Evolutionary conservation across 2,329 filamentous ascomycete genomes (phyloP).

Genomic region (Cytospora leucostoma): DNA sequence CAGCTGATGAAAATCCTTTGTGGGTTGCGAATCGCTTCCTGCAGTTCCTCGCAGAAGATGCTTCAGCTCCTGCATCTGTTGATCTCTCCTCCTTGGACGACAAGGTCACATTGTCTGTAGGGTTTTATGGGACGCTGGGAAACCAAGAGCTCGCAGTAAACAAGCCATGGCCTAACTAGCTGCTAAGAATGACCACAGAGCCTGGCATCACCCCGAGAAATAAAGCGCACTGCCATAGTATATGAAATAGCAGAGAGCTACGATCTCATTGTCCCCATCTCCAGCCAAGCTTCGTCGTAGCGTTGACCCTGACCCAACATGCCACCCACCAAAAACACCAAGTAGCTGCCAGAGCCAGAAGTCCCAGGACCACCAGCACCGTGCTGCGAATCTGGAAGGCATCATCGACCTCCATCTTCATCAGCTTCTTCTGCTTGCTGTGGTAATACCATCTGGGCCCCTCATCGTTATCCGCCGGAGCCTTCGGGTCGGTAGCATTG

Average conservation of each 20-base stretch:
- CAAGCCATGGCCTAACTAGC: slow-evolving; percentile 4
- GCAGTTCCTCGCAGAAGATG: slow-evolving; percentile 30
- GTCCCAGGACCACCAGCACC: slow-evolving; percentile 53
- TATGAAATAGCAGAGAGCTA: not conserved
- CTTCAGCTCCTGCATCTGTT: slow-evolving; percentile 26
- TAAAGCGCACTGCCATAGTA: not conserved
- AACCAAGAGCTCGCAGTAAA: slow-evolving; percentile 23
- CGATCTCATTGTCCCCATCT: not conserved
- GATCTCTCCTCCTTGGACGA: slow-evolving; percentile 31
- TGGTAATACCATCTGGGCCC: slow-evolving; percentile 50
- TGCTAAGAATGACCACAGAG: not conserved
- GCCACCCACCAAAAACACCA: slow-evolving; percentile 36
- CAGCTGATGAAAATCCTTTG: slow-evolving; percentile 34
- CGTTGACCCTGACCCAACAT: slow-evolving; percentile 26
- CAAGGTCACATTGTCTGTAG: slow-evolving; percentile 31
- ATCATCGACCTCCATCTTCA: slow-evolving; percentile 63
- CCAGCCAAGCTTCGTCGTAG: slow-evolving; percentile 10
- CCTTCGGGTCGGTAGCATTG: slow-evolving; percentile 13
- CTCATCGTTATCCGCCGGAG: slow-evolving; percentile 28
- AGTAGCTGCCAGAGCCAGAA: slow-evolving; percentile 36
- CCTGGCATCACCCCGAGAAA: not conserved
- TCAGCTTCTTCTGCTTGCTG: slow-evolving; percentile 60
- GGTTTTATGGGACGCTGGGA: slow-evolving; percentile 31
- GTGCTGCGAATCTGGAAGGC: slow-evolving; percentile 61
- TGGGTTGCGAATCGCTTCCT: slow-evolving; percentile 33